These are phyloP conservation scores for Lycium ferocissimum DNA, from an alignment of 257 asterid species.

Conservation along the genomic window DNA sequence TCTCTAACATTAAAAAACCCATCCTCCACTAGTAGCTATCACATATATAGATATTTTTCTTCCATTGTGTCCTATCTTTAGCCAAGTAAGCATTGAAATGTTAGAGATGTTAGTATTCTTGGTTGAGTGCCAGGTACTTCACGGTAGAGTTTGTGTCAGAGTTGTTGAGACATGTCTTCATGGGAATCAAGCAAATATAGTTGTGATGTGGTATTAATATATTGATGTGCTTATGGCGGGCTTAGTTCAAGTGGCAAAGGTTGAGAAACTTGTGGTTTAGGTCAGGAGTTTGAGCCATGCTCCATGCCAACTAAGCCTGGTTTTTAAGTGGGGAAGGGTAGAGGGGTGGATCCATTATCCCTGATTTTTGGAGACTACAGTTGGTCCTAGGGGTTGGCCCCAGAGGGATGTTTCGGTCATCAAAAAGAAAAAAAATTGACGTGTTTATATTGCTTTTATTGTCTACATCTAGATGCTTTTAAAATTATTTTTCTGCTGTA, in stretches of 20 bases:
- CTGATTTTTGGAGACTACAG: not conserved
- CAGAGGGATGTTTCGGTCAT: not conserved
- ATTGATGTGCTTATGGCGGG: not conserved
- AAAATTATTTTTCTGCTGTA: not conserved
- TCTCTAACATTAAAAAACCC: too few species aligned
- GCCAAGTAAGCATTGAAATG: too few species aligned
- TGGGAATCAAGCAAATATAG: not conserved
- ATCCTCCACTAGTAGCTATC: too few species aligned
- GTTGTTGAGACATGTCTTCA: not conserved
- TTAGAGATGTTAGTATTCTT: not conserved
- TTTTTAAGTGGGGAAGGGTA: not conserved
- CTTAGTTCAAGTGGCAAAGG: not conserved
- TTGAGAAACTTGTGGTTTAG: not conserved
- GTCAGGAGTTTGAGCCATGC: not conserved
- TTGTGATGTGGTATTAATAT: not conserved
- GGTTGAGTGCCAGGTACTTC: not conserved
- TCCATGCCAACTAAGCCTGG: not conserved
- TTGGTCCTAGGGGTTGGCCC: slow-evolving; percentile 7
- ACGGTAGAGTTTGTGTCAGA: not conserved
- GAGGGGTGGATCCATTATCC: not conserved
- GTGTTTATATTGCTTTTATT: not conserved
- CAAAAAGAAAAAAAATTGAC: not conserved
- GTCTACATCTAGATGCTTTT: not conserved
- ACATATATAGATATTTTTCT: too few species aligned
- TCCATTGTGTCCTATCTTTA: too few species aligned